Conservation (phyloP, 176 grass and related monocot genomes). For the Hyparrhenia diplandra region DNA sequence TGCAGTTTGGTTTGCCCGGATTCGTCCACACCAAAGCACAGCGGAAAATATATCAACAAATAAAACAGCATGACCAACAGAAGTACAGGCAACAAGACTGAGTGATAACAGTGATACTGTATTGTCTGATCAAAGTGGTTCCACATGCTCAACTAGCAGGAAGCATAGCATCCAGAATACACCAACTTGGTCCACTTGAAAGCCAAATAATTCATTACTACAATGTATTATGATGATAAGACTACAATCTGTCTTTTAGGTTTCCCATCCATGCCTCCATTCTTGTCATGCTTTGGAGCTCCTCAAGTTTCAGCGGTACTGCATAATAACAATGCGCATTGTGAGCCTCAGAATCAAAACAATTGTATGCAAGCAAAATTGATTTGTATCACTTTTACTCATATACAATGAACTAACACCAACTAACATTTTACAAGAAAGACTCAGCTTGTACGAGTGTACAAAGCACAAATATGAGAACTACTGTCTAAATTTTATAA, state of each 20-base stretch:
- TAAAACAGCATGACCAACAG: background rate
- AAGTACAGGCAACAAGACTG: background rate
- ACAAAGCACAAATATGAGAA: background rate
- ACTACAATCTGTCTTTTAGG: background rate
- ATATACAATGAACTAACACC: background rate
- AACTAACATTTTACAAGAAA: background rate
- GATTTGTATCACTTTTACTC: background rate
- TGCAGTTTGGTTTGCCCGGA: too few relatives aligned
- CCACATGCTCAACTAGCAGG: background rate
- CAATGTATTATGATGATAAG: background rate
- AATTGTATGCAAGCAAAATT: background rate
- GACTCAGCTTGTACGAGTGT: background rate
- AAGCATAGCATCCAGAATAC: background rate
- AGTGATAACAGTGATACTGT: background rate
- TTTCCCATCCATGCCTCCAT: background rate
- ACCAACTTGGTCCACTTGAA: background rate
- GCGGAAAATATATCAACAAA: too few relatives aligned
- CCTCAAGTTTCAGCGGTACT: slow-evolving; percentile 35
- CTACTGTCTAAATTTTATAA: too few relatives aligned
- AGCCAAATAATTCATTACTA: slow-evolving; percentile 19
- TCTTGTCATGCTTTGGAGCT: background rate
- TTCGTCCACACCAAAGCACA: too few relatives aligned
- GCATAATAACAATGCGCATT: background rate
- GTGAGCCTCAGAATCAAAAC: background rate
- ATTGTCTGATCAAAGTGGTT: background rate